Base-by-base conservation (phyloP, 2,329 filamentous ascomycete species). In the Metarhizium humberi region DNA sequence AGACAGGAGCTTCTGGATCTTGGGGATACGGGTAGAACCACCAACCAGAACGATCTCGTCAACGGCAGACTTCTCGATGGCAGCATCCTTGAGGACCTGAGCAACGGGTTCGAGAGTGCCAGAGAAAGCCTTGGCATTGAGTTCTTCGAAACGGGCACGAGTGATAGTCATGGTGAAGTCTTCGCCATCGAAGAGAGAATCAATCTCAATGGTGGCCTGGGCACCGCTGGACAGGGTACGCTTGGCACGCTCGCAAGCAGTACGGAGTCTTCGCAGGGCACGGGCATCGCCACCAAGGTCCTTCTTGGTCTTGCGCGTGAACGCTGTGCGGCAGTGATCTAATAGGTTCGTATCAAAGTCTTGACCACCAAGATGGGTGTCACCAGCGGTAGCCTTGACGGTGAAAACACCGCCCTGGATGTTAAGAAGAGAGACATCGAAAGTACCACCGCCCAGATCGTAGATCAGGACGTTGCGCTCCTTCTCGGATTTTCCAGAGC, bases 351-450 rank as follows among this genome's bases (percentile, higher is more conserved):
- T 96, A 70, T 97, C 94, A 73, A 97, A 97, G 71, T 96, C 92
- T 72, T 94, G 86, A 69, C 92, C 92, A 82, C 92, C 92, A 73
- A 96, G 79, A 74, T 96, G 92, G 69, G 91, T 96, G 70, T 99
- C 92, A 85, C 94, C 94, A 69, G 92, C 92, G 58, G 94, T 97
- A 60, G 92, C 92, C 85, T 95, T 95, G 74, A 97, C 94, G 62
- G 92, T 96, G 84, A 99, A 99, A 69, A 99, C 94, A 82, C 94
- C 94, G 72, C 92, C 92, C 79, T 97, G 91, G 73, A 99, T 97
- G 83, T 96, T 92, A 49, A 99, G 85, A 65, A 97, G 90, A 61
- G 94, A 97, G 32, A 99, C 94, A 96, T 99, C 94, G 78, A 99
- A 99, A 74, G 94, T 99, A 84, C 94, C 94, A 84, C 94, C 94